Evolutionary conservation across 2,329 filamentous ascomycete species (phyloP), one percentile per base, ranked within the genome.

Genomic region (Monilinia laxa): DNA sequence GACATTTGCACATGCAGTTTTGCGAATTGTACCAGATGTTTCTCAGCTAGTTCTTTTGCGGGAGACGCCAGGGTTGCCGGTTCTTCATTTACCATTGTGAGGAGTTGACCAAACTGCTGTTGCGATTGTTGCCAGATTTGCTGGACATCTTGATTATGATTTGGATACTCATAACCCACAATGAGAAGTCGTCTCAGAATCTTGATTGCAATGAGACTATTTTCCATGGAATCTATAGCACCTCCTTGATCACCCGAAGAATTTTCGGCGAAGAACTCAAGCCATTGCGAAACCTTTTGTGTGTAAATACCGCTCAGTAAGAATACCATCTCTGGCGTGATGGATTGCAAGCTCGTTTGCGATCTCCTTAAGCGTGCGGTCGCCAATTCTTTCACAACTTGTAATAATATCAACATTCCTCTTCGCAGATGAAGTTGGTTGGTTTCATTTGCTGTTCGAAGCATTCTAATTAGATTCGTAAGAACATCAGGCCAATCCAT

Each of bases 1-100:
- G 92, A 87, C 89, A 98, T 94, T 66, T 92, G 89, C 51, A 96
- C 83, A 76, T 98, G 95, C 3, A 99, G 81, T 78, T 98, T 99
- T 4, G 93, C 89, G 60, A 98, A 89, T 75, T 98, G 93, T 53
- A 97, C 80, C 2, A 97, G 81, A 75, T 97, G 93, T 75, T 93
- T 96, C 71, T 91, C 90, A n/a, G 96, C 80, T 31, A 90, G 75
- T 47, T 84, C 84, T 67, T 85, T 84, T 31, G 87, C 83, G 4
- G 80, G 78, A 4, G 79, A 76, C 1, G 81, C 77, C 1, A 88
- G 78, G 3, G 85, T 77, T 7, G 80, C 79, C n/a, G 82, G 83
- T 60, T 86, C 83, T 53, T 83, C 81, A 70, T 83, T 82, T 62
- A 89, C 81, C 68, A 90, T 85, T 31, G 80, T 80, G 47, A 96